Evolutionary conservation across 2,329 filamentous ascomycete species (phyloP).

Genomic region (Cytospora leucostoma): DNA sequence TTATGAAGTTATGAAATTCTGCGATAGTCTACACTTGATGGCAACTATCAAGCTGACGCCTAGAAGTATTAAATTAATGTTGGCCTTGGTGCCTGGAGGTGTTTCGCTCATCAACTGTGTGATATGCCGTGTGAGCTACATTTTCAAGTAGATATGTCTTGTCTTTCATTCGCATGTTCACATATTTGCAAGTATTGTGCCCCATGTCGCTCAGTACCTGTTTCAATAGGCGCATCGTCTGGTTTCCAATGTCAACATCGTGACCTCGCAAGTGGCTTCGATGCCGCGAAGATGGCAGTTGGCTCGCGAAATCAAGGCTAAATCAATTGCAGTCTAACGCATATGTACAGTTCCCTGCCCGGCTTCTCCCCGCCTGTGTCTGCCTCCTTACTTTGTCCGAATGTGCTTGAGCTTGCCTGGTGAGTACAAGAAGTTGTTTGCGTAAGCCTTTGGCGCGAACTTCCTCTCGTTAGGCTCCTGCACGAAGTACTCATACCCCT

Average conservation of each 20-base stretch:
- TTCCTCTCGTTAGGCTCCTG: slow-evolving; percentile 92
- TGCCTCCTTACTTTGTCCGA: slow-evolving; percentile 66
- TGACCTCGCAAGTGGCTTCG: neutral
- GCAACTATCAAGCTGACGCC: neutral
- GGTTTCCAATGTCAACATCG: neutral
- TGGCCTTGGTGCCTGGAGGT: neutral
- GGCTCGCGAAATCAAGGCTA: neutral
- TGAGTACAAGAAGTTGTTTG: slow-evolving; percentile 91
- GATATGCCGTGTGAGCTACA: neutral
- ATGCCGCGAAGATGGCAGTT: neutral
- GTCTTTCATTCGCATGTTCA: neutral
- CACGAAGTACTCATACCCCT: slow-evolving; percentile 98
- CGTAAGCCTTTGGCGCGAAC: slow-evolving; percentile 89
- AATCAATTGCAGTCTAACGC: slow-evolving; percentile 6
- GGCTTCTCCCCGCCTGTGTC: neutral
- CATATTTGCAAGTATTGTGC: neutral
- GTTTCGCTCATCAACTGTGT: neutral
- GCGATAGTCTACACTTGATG: neutral
- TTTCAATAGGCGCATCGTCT: neutral
- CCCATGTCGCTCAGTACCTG: neutral
- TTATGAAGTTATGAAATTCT: neutral
- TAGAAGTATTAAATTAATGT: neutral
- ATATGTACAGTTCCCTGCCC: slow-evolving; percentile 23
- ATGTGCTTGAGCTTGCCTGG: slow-evolving; percentile 85
- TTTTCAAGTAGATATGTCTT: neutral